Evolutionary conservation across 345 rosid species (phyloP).

Genomic region (Populus ilicifolia): DNA sequence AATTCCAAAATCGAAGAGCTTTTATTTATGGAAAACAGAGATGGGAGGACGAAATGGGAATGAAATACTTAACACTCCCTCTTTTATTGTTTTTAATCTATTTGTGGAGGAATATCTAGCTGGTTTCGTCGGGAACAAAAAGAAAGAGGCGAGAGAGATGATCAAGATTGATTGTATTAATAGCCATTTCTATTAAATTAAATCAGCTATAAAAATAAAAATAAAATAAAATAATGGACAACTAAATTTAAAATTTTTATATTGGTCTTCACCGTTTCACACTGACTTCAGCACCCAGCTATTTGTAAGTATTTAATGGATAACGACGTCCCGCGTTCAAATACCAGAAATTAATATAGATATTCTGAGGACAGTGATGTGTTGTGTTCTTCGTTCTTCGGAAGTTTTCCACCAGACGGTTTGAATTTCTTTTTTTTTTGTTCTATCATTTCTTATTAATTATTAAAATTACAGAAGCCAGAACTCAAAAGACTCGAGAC

Average conservation of each 20-base stretch:
- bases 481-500: neutral
- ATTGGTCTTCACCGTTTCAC: no score
- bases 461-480: neutral
- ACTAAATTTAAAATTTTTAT: no score
- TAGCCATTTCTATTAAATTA: no score
- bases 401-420: neutral
- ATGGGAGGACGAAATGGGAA: neutral
- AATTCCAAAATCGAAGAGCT: neutral
- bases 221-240: no score
- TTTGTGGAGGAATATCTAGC: neutral
- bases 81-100: no score
- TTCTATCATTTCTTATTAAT: neutral
- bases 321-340: neutral
- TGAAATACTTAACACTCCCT: neutral
- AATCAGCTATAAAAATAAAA: no score
- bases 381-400: neutral
- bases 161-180: no score
- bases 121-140: neutral
- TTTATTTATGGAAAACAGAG: neutral
- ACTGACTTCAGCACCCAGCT: neutral
- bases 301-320: neutral
- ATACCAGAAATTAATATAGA: neutral
- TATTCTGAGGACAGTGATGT: no score
- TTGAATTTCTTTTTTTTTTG: neutral
- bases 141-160: neutral